Base-by-base conservation (phyloP, 192 early-diverging fungal genomes). In the Coemansia aciculifera region DNA sequence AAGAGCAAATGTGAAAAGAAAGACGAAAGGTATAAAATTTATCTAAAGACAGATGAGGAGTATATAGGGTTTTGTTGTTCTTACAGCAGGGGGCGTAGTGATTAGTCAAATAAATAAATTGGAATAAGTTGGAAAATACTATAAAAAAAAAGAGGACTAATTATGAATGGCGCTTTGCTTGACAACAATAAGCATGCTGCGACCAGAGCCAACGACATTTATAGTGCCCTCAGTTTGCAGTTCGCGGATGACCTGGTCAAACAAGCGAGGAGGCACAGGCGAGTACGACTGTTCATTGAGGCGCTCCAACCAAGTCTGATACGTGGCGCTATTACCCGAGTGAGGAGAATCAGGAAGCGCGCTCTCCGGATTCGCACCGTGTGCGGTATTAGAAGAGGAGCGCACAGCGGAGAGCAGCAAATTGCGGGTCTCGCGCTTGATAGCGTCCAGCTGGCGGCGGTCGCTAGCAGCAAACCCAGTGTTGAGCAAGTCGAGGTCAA, bases 401-500 rank as follows among this genome's bases (percentile, higher is more conserved):
- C 59, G 74, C 52, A 68, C 84, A 69, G 68, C 83, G 65, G 46
- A 63, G 70, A 81, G 37, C 52, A 81, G 59, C 56, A 82, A n/a
- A 34, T 34, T 39, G 40, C 75, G 79, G 0, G 79, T 77, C 59
- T 82, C 75, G 57, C 67, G 65, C 68, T 82, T 82, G 54, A 82
- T 73, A 1, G 79, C 75, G 42, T 77, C 79, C 17, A 82, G 64
- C 68, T 82, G 79, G 62, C 75, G 79, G 17, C 95, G 88, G 23
- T 89, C 88, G 72, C 93, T 89, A 17, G 90, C 87, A 29, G 87
- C 90, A 74, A 92, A 90, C 7, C 97, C 97, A 21, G 94, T 97
- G 40, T 85, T 88, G 32, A 99, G 87, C 63, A 97, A 79, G 79
- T 99, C 97, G 66, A 97, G 86, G 66, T 99, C 97, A 29, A 99